Evolutionary conservation across 768 basidiomycete genomes (phyloP).

Genomic region (Rhodocollybia butyracea): DNA sequence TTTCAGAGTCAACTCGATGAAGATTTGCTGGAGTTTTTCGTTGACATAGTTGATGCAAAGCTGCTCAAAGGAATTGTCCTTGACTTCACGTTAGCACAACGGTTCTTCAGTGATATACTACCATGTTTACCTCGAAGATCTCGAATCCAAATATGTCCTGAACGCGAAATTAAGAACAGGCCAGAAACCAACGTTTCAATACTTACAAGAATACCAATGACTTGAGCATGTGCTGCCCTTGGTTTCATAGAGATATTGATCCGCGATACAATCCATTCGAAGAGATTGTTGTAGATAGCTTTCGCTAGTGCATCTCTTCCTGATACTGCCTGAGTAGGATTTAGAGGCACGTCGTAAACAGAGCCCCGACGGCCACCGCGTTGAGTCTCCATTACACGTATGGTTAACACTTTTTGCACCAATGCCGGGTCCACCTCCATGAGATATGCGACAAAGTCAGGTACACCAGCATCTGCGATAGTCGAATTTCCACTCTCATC

Average conservation of each 20-base stretch:
- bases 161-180: not conserved
- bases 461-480: conserved; percentile 81
- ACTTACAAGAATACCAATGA: conserved; percentile 89
- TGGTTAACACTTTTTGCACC: conserved; percentile 86
- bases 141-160: conserved; percentile 99
- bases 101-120: not conserved
- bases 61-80: conserved; percentile 97
- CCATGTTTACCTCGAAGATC: conserved; percentile 77
- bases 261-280: conserved; percentile 98
- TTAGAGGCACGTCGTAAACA: conserved; percentile 94
- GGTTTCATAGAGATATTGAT: conserved; percentile 97
- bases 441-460: conserved; percentile 92
- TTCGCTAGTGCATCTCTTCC: conserved; percentile 92
- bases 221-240: conserved; percentile 62
- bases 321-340: conserved; percentile 85
- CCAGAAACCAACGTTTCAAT: not conserved
- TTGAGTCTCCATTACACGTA: conserved; percentile 87
- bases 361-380: conserved; percentile 91
- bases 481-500: conserved; percentile 85
- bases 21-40: conserved; percentile 99
- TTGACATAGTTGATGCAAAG: conserved; percentile 99
- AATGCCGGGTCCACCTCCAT: conserved; percentile 80
- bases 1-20: conserved; percentile 97
- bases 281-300: conserved; percentile 96
- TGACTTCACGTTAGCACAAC: conserved; percentile 2